Conservation (phyloP, 2,329 filamentous ascomycete genomes). For the Xylariaceae sp. region DNA sequence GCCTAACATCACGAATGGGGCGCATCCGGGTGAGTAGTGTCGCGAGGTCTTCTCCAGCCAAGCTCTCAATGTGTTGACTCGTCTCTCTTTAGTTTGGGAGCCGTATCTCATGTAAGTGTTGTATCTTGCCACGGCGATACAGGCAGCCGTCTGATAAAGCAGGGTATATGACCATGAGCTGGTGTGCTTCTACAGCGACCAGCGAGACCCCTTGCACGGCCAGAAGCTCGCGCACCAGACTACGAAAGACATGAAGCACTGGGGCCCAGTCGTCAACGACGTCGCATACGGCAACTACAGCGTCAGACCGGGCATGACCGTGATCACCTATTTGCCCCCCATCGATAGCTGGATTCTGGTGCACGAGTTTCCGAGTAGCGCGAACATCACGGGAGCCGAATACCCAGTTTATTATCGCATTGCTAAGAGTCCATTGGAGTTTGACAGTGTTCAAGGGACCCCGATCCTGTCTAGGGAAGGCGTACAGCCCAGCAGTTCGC, state of each 20-base stretch:
- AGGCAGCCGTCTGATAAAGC: neutral
- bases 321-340: constrained; percentile 47
- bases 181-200: constrained; percentile 66
- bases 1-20: constrained; percentile 56
- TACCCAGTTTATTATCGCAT: constrained; percentile 45
- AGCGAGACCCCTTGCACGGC: constrained; percentile 59
- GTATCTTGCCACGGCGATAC: no score
- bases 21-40: constrained; percentile 39
- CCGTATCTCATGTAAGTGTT: constrained; percentile 50
- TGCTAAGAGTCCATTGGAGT: constrained; percentile 32
- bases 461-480: constrained; percentile 27
- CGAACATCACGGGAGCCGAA: constrained; percentile 27
- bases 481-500: constrained; percentile 33
- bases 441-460: constrained; percentile 27
- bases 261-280: constrained; percentile 56
- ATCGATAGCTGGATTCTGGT: constrained; percentile 56
- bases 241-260: constrained; percentile 54
- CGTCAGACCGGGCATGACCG: constrained; percentile 65
- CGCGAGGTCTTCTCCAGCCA: no score
- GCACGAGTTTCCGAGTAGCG: constrained; percentile 27
- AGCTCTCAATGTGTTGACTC: no score
- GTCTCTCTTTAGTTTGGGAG: constrained; percentile 53
- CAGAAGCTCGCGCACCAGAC: constrained; percentile 64
- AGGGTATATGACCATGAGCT: constrained; percentile 26
- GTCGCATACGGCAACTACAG: constrained; percentile 56